Conservation (phyloP, 306 rosid genomes). For the Arachis stenosperma region DNA sequence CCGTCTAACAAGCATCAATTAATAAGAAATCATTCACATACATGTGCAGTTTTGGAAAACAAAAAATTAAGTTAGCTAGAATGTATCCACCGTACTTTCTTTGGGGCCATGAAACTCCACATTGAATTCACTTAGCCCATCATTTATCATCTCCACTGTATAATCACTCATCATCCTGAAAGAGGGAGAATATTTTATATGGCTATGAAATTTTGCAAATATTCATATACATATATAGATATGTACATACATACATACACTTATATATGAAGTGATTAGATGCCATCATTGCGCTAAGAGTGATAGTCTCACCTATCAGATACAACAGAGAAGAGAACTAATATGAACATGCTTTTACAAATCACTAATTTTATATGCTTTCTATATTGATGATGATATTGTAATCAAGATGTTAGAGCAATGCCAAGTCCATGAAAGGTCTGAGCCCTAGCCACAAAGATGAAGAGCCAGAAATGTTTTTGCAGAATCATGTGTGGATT, state of each 20-base stretch:
- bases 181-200: constrained; percentile 19
- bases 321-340: constrained; percentile 14
- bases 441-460: constrained; percentile 1
- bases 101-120: constrained; percentile 98
- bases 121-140: constrained; percentile 90
- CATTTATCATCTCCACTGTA: constrained; percentile 92
- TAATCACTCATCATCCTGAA: constrained; percentile 99
- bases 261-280: neutral
- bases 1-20: constrained; percentile 9
- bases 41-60: constrained; percentile 28
- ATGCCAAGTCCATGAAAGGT: constrained; percentile 15
- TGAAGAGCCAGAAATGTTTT: no score
- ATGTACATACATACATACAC: neutral
- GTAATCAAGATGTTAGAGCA: constrained; percentile 17
- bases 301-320: constrained; percentile 14
- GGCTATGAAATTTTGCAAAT: constrained; percentile 5
- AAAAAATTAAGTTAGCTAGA: constrained; percentile 28
- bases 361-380: constrained; percentile 18
- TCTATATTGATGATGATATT: constrained; percentile 6
- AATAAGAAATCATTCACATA: constrained; percentile 15
- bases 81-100: constrained; percentile 71
- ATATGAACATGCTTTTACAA: constrained; percentile 14
- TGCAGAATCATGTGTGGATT: no score
- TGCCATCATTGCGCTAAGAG: constrained; percentile 10
- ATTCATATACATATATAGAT: neutral